Percentiles rank a stretch among this genome's conserved stretches.
Evolutionary conservation across 331 rosid species (phyloP).

Genomic region (Pyracantha coccinea): DNA sequence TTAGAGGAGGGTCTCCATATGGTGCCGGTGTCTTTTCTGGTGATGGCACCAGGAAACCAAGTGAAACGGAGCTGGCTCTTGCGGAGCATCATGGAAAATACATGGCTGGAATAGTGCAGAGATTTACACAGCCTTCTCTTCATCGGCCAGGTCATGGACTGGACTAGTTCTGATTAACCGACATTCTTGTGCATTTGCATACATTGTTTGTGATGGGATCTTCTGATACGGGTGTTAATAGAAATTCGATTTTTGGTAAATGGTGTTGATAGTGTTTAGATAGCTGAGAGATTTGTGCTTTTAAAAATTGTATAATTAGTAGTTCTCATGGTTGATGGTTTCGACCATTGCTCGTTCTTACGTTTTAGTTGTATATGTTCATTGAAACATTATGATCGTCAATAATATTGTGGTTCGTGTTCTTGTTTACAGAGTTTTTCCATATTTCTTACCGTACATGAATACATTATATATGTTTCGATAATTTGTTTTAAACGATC

Average conservation of each 20-base stretch:
- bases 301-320: background rate
- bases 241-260: background rate
- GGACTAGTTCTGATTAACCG: background rate
- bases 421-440: background rate
- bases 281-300: background rate
- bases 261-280: conserved; percentile 6
- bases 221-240: background rate
- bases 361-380: background rate
- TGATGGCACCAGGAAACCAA: conserved; percentile 66
- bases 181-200: background rate
- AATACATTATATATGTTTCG: background rate
- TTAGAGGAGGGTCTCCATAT: conserved; percentile 54
- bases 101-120: conserved; percentile 79
- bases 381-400: conserved; percentile 7
- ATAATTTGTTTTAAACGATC: no score
- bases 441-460: background rate
- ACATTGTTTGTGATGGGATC: background rate
- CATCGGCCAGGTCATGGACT: background rate
- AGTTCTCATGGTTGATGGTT: background rate
- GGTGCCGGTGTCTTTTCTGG: conserved; percentile 77
- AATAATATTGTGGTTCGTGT: background rate
- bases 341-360: background rate
- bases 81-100: conserved; percentile 78
- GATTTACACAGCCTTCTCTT: conserved; percentile 24
- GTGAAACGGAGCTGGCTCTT: conserved; percentile 50